Percentiles rank a stretch among this genome's conserved stretches.
phyloP scores from a whole-genome alignment of 2,329 filamentous ascomycete species.

The Aspergillus transmontanensis region DNA sequence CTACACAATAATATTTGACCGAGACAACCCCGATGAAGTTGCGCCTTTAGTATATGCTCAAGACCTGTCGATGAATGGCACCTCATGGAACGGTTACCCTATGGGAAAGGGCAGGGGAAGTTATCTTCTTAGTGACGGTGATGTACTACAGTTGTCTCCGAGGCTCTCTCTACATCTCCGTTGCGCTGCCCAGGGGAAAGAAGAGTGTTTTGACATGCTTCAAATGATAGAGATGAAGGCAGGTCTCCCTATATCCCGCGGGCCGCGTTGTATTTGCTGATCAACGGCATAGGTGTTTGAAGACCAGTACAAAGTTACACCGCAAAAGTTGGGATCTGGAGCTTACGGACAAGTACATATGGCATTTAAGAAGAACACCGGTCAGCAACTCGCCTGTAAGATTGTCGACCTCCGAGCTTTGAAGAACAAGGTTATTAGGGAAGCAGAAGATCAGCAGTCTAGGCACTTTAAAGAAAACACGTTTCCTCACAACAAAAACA shows the following conservation, averaged over 20 bases:
- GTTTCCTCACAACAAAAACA: neutral
- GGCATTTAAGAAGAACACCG: constrained; percentile 37
- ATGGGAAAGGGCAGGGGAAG: constrained; percentile 37
- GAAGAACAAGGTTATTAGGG: constrained; percentile 15
- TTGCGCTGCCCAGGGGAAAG: constrained; percentile 7
- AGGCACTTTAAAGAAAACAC: constrained; percentile 11
- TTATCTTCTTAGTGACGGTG: constrained; percentile 42
- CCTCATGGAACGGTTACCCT: constrained; percentile 40
- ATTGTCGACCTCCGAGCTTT: constrained; percentile 41
- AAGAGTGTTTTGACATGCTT: constrained; percentile 25
- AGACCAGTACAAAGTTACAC: constrained; percentile 39
- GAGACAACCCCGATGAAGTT: constrained; percentile 38
- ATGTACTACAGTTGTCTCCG: constrained; percentile 35
- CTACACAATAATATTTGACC: constrained; percentile 47
- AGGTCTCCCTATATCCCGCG: neutral
- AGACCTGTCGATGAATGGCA: constrained; percentile 46
- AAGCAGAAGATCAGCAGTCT: constrained; percentile 12
- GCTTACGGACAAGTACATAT: constrained; percentile 47
- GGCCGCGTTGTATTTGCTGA: neutral
- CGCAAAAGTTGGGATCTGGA: constrained; percentile 45
- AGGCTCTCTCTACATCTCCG: constrained; percentile 25
- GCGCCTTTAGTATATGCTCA: constrained; percentile 47
- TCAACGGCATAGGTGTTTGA: constrained; percentile 31
- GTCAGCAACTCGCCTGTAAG: constrained; percentile 50
- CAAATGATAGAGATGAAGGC: constrained; percentile 42